Conservation (phyloP, 1,139 yeast genomes). For the Candida dubliniensis region DNA sequence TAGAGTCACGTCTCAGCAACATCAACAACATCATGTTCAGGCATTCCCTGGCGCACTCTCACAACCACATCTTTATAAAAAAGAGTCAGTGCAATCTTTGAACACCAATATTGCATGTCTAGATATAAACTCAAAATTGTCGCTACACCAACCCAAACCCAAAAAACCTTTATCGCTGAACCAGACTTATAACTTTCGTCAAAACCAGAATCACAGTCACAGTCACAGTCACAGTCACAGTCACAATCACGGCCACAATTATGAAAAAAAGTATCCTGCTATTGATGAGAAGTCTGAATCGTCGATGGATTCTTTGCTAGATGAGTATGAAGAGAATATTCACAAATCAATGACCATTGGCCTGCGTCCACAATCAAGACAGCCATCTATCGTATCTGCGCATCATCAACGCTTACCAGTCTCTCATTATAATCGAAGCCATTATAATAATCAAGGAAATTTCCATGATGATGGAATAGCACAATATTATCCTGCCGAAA, state of each 20-base stretch:
- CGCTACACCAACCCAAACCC: conserved; percentile 23
- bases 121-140: conserved; percentile 18
- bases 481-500: conserved; percentile 34
- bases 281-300: conserved; percentile 30
- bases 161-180: conserved; percentile 8
- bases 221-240: neutral
- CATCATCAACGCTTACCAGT: conserved; percentile 13
- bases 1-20: neutral
- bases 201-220: neutral
- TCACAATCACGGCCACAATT: neutral
- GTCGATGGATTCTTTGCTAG: conserved; percentile 54
- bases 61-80: conserved; percentile 17
- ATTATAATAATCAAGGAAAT: conserved; percentile 5
- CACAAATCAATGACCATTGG: conserved; percentile 23
- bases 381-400: conserved; percentile 28
- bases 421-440: conserved; percentile 2
- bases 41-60: neutral
- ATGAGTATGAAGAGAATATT: conserved; percentile 50
- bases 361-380: conserved; percentile 32
- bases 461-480: conserved; percentile 16
- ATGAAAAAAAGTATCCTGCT: neutral
- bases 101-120: conserved; percentile 35
- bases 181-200: conserved; percentile 18
- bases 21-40: neutral
- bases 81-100: conserved; percentile 26